Base-by-base conservation (phyloP, 805 yeast genomes). In the Kodamaea hsintzibuensis region DNA sequence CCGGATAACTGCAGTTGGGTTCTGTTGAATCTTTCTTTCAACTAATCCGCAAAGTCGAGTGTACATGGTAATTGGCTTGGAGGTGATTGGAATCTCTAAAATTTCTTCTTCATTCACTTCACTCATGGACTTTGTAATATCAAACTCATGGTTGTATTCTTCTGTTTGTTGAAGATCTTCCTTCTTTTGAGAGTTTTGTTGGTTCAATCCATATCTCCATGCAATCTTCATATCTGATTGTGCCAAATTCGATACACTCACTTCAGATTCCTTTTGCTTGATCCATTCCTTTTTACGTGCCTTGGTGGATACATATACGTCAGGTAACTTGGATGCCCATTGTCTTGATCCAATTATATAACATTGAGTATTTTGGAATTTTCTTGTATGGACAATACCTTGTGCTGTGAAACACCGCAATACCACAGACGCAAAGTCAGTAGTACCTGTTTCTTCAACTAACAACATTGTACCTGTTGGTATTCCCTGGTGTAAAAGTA, bases 391-490 rank as follows among this genome's bases (percentile, higher is more conserved):
- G 0, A 83, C 68, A 35, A 86, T 69, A 12, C 97, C 96, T 68
- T 89, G 96, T 1, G 96, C 79, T 0, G 89, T 84, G 72, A 85
- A 89, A 2, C 83, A 73, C 58, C 91, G 83, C 25, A 85, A 66
- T 38, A 93, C 59, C 9, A 89, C 84, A 5, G 91, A 80, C 6
- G 88, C 79, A 64, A 91, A 93, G 64, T 93, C 98, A 0, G 98
- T 93, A 6, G 93, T 86, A 0, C 96, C 95, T 13, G 82, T 80
- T 65, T 93, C 98, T 66, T 90, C 93, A 3, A 93, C 66, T 12
- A 92, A 67, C 39, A 91, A 64, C 5, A 88, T 79, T 9, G 77
- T 70, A 1, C 97, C 96, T 10, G 89, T 60, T 1, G 98, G 98
- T 13, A 92, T 66, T 0, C 99, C 99, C 53, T 83, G 87, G 68